phyloP scores from a whole-genome alignment of 2,329 filamentous ascomycete species.

The Fusarium sp. region DNA sequence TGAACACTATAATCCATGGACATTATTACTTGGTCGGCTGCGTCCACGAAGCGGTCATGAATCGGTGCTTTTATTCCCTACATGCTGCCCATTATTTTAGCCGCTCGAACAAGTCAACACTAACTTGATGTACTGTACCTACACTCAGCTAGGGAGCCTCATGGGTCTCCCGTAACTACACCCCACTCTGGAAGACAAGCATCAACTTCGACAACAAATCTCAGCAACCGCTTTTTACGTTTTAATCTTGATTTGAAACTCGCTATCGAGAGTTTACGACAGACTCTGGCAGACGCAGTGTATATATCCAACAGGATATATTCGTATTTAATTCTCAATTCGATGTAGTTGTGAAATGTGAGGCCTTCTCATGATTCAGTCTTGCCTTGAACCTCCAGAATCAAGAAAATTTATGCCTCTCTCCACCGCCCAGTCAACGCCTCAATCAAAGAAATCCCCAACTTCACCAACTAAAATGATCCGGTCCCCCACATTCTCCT shows the following conservation, averaged over 20 bases:
- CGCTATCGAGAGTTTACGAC: background rate
- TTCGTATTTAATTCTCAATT: background rate
- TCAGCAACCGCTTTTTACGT: constrained; percentile 28
- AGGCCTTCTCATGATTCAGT: constrained; percentile 18
- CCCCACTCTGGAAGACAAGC: constrained; percentile 22
- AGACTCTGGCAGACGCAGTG: background rate
- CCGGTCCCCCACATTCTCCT: constrained; percentile 42
- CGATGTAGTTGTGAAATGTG: background rate
- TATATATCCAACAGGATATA: background rate
- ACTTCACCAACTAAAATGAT: constrained; percentile 38
- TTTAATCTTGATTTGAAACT: constrained; percentile 8
- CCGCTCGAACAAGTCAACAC: background rate
- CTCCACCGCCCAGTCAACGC: constrained; percentile 38
- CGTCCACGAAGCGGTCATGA: background rate
- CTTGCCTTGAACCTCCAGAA: constrained; percentile 2
- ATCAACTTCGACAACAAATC: constrained; percentile 31
- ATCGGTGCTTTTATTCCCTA: constrained; percentile 5
- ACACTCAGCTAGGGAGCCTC: constrained; percentile 28
- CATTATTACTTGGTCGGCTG: constrained; percentile 5
- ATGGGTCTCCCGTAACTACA: constrained; percentile 23
- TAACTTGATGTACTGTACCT: constrained; percentile 15
- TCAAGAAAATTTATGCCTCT: constrained; percentile 36
- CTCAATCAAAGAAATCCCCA: constrained; percentile 30
- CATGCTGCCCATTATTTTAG: background rate
- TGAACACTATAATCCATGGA: constrained; percentile 2